Conservation (phyloP, 495 filamentous ascomycete species). For the Penicillium longicatenatum region DNA sequence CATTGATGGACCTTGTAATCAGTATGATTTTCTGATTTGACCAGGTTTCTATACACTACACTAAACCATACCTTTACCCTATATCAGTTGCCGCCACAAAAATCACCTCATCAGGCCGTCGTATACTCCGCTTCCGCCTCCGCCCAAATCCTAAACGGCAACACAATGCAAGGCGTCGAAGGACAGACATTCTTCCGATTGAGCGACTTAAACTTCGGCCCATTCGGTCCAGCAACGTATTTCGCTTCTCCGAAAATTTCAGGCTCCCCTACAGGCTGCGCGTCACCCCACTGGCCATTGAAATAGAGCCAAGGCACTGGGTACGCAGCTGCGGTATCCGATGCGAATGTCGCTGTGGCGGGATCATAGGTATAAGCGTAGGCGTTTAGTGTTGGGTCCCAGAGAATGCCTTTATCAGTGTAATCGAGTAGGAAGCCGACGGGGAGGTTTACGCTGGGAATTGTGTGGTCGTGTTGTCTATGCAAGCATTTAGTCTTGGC, state of each 20-base stretch:
- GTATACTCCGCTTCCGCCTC: no score
- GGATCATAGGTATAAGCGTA: constrained; percentile 54
- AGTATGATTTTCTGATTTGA: not conserved
- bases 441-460: constrained; percentile 66
- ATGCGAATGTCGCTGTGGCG: constrained; percentile 39
- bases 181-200: constrained; percentile 50
- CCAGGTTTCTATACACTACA: not conserved
- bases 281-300: constrained; percentile 59
- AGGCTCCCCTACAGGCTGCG: constrained; percentile 54
- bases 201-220: constrained; percentile 55
- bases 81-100: no score
- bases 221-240: constrained; percentile 55
- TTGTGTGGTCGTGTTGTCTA: constrained; percentile 57
- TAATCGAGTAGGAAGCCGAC: constrained; percentile 62
- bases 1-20: no score
- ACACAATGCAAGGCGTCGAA: constrained; percentile 35
- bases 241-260: constrained; percentile 52
- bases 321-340: constrained; percentile 35
- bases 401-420: constrained; percentile 55
- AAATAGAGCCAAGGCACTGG: constrained; percentile 55
- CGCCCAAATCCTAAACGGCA: constrained; percentile 33
- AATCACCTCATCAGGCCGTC: not conserved
- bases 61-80: no score
- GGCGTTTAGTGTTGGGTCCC: constrained; percentile 55
- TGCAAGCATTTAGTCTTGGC: not conserved